These are phyloP conservation scores for Vaccinium myrtillus DNA, from an alignment of 148 eudicot genomes.

Conservation along the genomic window DNA sequence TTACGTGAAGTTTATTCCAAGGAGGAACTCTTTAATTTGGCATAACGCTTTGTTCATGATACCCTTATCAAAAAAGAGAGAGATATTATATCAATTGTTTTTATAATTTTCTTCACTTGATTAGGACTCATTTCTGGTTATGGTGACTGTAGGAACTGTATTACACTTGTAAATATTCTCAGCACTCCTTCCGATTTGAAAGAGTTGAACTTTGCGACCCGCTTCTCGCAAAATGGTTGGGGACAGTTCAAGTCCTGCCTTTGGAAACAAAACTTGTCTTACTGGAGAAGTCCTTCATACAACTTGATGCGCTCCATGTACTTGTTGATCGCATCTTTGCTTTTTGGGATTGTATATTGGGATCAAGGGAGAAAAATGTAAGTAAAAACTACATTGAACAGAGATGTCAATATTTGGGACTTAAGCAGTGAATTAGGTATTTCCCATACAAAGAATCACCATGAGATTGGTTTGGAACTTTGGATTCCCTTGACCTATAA, in stretches of 20 bases:
- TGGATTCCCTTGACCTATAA: not conserved
- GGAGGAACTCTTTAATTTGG: not conserved
- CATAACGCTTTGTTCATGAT: not conserved
- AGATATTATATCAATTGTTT: not conserved
- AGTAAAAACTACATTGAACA: conserved; percentile 18
- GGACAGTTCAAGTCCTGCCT: conserved; percentile 73
- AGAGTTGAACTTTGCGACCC: conserved; percentile 50
- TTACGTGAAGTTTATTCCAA: not conserved
- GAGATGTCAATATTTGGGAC: no score
- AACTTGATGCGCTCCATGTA: conserved; percentile 44
- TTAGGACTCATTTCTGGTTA: not conserved
- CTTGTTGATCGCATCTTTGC: conserved; percentile 38
- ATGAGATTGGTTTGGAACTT: not conserved
- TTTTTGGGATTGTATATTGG: conserved; percentile 71
- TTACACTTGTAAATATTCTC: conserved; percentile 42
- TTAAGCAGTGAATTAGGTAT: not conserved
- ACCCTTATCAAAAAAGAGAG: not conserved
- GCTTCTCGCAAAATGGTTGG: conserved; percentile 65
- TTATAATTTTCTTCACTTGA: not conserved
- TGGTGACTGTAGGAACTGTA: conserved; percentile 46
- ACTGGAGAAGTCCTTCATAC: conserved; percentile 89
- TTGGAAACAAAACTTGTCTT: conserved; percentile 77
- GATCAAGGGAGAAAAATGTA: conserved; percentile 63
- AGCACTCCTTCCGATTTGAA: conserved; percentile 61
- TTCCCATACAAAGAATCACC: not conserved